These are phyloP conservation scores for Prunus mume DNA, from an alignment of 306 rosid genomes.

Conservation along the genomic window DNA sequence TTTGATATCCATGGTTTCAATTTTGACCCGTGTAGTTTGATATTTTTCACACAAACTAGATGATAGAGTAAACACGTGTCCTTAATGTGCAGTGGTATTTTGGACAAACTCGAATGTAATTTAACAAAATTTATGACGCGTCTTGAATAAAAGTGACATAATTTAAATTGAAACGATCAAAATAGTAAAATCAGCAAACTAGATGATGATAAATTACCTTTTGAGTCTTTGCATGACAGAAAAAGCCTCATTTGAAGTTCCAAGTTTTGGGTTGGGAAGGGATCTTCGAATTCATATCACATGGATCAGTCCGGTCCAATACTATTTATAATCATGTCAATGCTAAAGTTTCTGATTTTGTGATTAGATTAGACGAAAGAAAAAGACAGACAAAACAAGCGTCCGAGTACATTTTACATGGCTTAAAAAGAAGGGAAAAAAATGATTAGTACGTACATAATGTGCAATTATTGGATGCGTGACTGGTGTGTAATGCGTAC, in stretches of 20 bases:
- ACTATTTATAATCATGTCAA: background rate
- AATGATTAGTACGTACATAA: background rate
- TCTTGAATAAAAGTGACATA: too few species aligned
- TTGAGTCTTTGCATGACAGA: too few species aligned
- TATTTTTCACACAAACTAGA: too few species aligned
- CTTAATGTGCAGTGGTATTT: too few species aligned
- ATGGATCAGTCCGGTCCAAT: background rate
- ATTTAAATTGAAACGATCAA: too few species aligned
- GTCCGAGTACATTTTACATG: background rate
- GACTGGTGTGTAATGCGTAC: background rate
- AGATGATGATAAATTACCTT: too few species aligned
- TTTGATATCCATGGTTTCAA: too few species aligned
- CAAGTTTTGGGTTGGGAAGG: background rate
- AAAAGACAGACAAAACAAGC: background rate
- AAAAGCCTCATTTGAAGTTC: background rate
- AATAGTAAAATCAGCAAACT: too few species aligned
- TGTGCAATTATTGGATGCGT: slow-evolving; percentile 1
- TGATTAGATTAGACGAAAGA: slow-evolving; percentile 8
- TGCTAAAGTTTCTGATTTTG: background rate
- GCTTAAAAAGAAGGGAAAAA: background rate
- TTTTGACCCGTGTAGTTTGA: too few species aligned
- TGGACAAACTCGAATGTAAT: too few species aligned
- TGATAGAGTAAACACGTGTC: too few species aligned
- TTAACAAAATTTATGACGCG: too few species aligned
- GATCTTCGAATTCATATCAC: background rate